Conservation (phyloP, 202 grass and related monocot species). For the Panicum hallii region DNA sequence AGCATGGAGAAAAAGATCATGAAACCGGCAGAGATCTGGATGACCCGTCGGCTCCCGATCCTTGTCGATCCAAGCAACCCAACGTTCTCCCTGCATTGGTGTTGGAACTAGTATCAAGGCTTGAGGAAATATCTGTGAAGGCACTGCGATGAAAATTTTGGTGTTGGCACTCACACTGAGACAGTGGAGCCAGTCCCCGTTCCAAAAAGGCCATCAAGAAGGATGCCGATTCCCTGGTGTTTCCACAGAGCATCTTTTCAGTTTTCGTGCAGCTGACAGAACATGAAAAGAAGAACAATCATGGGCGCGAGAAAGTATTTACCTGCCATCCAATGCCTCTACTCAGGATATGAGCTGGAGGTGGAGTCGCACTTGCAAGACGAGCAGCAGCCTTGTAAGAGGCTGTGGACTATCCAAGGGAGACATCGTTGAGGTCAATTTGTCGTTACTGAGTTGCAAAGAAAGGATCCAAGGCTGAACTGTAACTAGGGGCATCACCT, state of each 20-base stretch:
- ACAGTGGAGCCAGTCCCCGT: constrained; percentile 88
- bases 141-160: background rate
- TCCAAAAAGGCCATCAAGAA: constrained; percentile 88
- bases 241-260: constrained; percentile 28
- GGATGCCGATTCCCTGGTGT: constrained; percentile 83
- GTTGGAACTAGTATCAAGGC: background rate
- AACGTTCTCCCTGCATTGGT: constrained; percentile 82
- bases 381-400: constrained; percentile 96
- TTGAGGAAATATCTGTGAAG: constrained; percentile 10
- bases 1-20: constrained; percentile 99
- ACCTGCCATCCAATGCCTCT: constrained; percentile 99
- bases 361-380: constrained; percentile 91
- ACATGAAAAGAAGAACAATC: constrained; percentile 24
- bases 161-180: constrained; percentile 72
- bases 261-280: constrained; percentile 26
- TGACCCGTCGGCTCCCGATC: constrained; percentile 89
- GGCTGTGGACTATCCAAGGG: constrained; percentile 78
- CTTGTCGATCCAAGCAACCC: constrained; percentile 88
- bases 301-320: constrained; percentile 21
- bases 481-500: constrained; percentile 56
- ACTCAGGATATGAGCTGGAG: constrained; percentile 88
- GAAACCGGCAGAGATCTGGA: constrained; percentile 95
- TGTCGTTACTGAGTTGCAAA: constrained; percentile 17
- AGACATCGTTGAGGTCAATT: constrained; percentile 31
- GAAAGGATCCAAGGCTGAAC: background rate